Base-by-base conservation (phyloP, 768 basidiomycete genomes). In the Tricholoma furcatifolium region DNA sequence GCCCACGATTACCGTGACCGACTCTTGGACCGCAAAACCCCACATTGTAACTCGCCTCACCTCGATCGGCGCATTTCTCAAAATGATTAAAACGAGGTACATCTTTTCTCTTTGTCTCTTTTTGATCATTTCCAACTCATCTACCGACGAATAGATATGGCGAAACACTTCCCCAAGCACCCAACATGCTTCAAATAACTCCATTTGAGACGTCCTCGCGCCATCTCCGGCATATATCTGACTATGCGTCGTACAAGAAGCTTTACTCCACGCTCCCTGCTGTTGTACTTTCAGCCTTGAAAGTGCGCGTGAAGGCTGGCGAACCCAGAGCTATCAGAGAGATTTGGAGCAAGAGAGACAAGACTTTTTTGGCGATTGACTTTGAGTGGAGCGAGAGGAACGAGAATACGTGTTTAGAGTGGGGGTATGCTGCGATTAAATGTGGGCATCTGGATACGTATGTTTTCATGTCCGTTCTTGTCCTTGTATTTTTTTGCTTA, bases 21-120 rank as follows among this genome's bases (percentile, higher is more conserved):
- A 91, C 64, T 64, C 74, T 39, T 78, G 75, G 65, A 88, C 91
- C 1, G 85, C 87, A 15, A 77, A 78, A 55, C 82, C 88, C 0
- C 90, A 92, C 65, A 85, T 93, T 50, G 88, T 88, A 20, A 91
- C 89, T n/a, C 80, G 87, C 43, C 69, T 83, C 55, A 83, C 75
- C 3, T 86, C 85, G 30, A 76, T 93, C 43, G 78, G 80, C 4
- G 84, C 88, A 1, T 93, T 93, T 60, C 67, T 90, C 43, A 88
- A 85, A 70, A 93, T 92, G 90, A 84, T 93, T 61, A 88, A 88
- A 70, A 88, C 87, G 2, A 79, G 89, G 87, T 84, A 56, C 15
- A 61, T 57, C 27, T 30, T 39, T 50, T 51, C n/a, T n/a, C 2
- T 40, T 17, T 24, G 30, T 47, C 44, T 34, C 42, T 34, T 21